Evolutionary conservation across 106 monocot species (phyloP), one percentile per base, ranked within the genome.

Genomic region (Phalaenopsis aphrodite): DNA sequence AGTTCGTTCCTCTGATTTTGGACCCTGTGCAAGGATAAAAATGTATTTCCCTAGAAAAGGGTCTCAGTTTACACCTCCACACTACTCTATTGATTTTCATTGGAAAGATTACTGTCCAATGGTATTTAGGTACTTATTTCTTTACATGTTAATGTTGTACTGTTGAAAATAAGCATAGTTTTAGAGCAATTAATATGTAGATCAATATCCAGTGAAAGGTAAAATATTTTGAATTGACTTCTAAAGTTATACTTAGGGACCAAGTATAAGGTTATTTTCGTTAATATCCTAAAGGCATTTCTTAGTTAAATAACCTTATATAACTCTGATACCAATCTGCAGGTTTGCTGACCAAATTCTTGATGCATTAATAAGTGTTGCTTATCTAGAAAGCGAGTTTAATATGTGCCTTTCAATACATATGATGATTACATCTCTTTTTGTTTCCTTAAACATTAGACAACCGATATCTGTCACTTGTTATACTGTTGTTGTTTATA

Each of bases 21-120:
- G 96, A 72, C 83, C 89, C 76, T 83, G 86, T 81, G 96, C 96
- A 79, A 91, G 93, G 74, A 90, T 96, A 83, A 75, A 77, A 18
- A 90, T 96, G 96, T 82, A 79, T 42, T 96, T 96, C 55, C 93
- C 93, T 65, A 65, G 80, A 9, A 87, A 80, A 43, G 96, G 96
- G 57, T 93, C 96, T 21, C 90, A 94, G 77, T 93, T 86, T 74
- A 96, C 96, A 56, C 96, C 96, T 81, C 82, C 96, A 64, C 96
- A 96, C 82, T 76, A 88, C 82, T 93, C 96, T 55, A 49, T 88
- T 78, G 87, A 85, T 85, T 96, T 96, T 84, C 87, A 86, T 82
- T 96, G 96, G 96, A 92, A 96, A 88, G 96, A 96, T 76, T 96
- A 96, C 71, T 94, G 93, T 77, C 96, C 93, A 42, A 94, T 96